A percentile compares a stretch with the other conserved stretches of the same genome.
Evolutionary conservation across 176 grass and related monocot species (phyloP).

Genomic region (Zea luxurians): DNA sequence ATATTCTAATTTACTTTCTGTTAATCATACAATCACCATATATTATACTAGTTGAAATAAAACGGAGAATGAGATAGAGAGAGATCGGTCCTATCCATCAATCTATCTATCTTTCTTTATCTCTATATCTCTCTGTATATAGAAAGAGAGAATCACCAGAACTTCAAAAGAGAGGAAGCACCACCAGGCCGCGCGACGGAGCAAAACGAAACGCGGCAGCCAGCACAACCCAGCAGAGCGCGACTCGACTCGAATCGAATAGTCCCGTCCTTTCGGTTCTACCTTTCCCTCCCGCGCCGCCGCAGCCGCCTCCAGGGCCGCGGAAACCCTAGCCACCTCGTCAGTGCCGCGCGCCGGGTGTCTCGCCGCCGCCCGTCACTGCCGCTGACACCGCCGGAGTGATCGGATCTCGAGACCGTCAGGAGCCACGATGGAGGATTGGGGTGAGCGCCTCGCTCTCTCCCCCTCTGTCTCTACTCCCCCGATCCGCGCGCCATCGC

Average conservation of each 20-base stretch:
- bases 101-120: too few relatives aligned
- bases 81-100: too few relatives aligned
- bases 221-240: neutral
- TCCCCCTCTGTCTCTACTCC: neutral
- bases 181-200: neutral
- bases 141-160: too few relatives aligned
- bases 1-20: too few relatives aligned
- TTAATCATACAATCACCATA: too few relatives aligned
- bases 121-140: too few relatives aligned
- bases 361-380: too few relatives aligned
- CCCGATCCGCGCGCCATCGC: constrained; percentile 1
- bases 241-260: constrained; percentile 19
- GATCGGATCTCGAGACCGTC: constrained; percentile 35
- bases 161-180: too few relatives aligned
- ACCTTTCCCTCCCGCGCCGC: neutral
- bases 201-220: neutral
- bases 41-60: too few relatives aligned
- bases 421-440: constrained; percentile 47
- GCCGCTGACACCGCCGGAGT: neutral
- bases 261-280: neutral
- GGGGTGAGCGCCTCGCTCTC: constrained; percentile 36
- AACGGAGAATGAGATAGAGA: too few relatives aligned
- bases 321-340: constrained; percentile 26
- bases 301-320: neutral
- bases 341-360: neutral